Percentiles rank a stretch among this genome's conserved stretches.
Conservation (phyloP, 1,139 yeast species). For the Magnusiomyces paraingens region DNA sequence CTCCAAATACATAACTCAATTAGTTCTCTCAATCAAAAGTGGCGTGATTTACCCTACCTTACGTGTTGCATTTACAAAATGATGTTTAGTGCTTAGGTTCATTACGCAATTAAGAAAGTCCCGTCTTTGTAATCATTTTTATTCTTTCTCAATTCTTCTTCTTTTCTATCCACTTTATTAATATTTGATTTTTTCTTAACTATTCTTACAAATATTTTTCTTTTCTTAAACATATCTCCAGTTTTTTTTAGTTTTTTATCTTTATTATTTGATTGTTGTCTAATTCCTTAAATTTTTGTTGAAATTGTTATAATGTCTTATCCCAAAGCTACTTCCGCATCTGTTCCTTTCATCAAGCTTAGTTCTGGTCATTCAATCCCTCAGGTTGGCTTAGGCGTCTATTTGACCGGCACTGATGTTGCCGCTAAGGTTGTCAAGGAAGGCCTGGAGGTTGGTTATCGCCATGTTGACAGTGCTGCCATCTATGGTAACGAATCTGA, state of each 20-base stretch:
- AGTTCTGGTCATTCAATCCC: constrained; percentile 43
- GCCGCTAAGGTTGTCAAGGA: constrained; percentile 41
- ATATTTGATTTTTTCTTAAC: too few species aligned
- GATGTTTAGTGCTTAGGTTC: too few species aligned
- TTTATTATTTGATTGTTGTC: background rate
- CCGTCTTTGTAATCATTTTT: too few species aligned
- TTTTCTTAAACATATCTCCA: background rate
- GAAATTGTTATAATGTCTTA: background rate
- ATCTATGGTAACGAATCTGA: constrained; percentile 52
- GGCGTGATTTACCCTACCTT: too few species aligned
- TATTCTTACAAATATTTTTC: background rate
- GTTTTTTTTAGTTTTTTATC: background rate
- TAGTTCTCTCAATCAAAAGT: too few species aligned
- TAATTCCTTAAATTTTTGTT: background rate
- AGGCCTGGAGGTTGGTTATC: constrained; percentile 58
- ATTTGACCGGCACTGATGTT: constrained; percentile 39
- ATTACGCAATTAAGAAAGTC: too few species aligned
- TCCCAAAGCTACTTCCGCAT: background rate
- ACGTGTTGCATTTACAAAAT: too few species aligned
- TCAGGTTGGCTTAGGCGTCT: constrained; percentile 52
- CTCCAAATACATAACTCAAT: too few species aligned
- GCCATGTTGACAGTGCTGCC: constrained; percentile 62
- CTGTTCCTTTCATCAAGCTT: constrained; percentile 1
- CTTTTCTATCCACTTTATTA: too few species aligned
- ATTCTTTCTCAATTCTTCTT: too few species aligned